These are phyloP conservation scores for Pycnococcus provasolii DNA, from an alignment of 139 green algal species.

Conservation along the genomic window DNA sequence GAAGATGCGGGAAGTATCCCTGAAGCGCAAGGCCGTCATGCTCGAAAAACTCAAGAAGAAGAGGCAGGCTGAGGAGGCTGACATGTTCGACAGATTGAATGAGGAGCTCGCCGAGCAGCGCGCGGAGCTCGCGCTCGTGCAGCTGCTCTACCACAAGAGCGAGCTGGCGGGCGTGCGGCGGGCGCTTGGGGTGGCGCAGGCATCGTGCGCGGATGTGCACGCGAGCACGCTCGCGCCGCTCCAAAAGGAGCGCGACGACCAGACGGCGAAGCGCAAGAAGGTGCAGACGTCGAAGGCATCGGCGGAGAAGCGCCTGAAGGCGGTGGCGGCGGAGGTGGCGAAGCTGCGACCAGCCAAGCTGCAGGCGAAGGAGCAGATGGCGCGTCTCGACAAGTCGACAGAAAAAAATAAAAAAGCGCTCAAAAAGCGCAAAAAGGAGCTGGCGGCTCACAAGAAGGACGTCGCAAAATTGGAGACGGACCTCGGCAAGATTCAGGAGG, in stretches of 20 bases:
- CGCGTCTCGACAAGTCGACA: constrained; percentile 20
- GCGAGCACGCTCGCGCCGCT: too few relatives aligned
- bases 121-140: constrained; percentile 53
- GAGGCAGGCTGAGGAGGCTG: constrained; percentile 94
- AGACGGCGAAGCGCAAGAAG: constrained; percentile 9
- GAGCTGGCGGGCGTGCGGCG: constrained; percentile 32
- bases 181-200: constrained; percentile 21
- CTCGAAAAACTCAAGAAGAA: constrained; percentile 81
- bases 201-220: too few relatives aligned
- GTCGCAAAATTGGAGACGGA: constrained; percentile 9
- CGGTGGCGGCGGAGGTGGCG: constrained; percentile 48
- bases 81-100: constrained; percentile 61
- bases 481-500: constrained; percentile 17
- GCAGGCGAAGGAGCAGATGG: constrained; percentile 31
- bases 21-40: constrained; percentile 57
- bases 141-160: constrained; percentile 61
- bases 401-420: constrained; percentile 20
- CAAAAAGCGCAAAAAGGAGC: constrained; percentile 6
- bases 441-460: constrained; percentile 20
- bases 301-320: constrained; percentile 45
- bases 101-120: constrained; percentile 53
- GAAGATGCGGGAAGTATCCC: constrained; percentile 47
- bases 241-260: constrained; percentile 3
- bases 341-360: constrained; percentile 36
- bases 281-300: constrained; percentile 34